Conservation (phyloP, 2,329 filamentous ascomycete species). For the Daldinia sp. region DNA sequence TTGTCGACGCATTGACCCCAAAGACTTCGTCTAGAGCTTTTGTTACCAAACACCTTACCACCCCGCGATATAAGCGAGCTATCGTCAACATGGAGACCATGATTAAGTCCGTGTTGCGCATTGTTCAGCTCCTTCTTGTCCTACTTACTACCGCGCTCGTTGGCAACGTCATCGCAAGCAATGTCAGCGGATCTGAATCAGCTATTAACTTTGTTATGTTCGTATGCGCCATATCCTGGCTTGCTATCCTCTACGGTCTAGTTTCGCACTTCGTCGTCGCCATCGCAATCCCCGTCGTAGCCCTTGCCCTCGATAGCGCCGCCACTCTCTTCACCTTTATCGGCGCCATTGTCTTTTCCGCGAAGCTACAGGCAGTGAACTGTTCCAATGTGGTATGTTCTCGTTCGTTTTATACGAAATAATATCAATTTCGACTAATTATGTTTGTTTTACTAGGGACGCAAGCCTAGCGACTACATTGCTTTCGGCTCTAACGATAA, state of each 20-base stretch:
- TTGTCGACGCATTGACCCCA: background rate
- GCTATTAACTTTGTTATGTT: conserved; percentile 74
- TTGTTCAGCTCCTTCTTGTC: conserved; percentile 59
- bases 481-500: conserved; percentile 68
- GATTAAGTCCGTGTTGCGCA: conserved; percentile 57
- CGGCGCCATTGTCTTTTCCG: conserved; percentile 73
- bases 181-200: conserved; percentile 55
- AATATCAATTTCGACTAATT: conserved; percentile 1
- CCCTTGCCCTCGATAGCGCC: conserved; percentile 47
- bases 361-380: conserved; percentile 73
- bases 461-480: conserved; percentile 61
- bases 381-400: conserved; percentile 67
- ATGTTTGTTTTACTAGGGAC: conserved; percentile 45
- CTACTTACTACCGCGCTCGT: conserved; percentile 64
- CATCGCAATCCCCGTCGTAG: conserved; percentile 39
- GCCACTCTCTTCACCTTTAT: conserved; percentile 75
- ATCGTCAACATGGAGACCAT: conserved; percentile 44
- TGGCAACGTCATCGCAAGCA: conserved; percentile 65
- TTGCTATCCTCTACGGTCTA: conserved; percentile 62
- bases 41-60: background rate
- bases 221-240: conserved; percentile 70
- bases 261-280: conserved; percentile 39
- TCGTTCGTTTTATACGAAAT: background rate
- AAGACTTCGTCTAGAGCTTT: background rate
- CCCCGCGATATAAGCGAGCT: background rate